Evolutionary conservation across 768 basidiomycete species (phyloP), one percentile per base, ranked within the genome.

Genomic region (Harrya chromipes): DNA sequence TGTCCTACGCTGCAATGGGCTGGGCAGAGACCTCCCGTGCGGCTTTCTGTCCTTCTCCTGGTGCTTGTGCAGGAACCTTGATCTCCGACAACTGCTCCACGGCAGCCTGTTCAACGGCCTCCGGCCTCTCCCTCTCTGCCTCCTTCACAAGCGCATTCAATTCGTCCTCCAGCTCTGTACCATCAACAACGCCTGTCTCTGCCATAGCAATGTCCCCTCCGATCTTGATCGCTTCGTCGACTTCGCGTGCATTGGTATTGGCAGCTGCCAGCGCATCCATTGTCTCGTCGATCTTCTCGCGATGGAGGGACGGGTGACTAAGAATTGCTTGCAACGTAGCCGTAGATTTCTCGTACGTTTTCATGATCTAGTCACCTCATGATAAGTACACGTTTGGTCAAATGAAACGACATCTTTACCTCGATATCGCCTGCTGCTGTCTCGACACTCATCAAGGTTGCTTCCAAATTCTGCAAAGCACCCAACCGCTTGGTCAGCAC

Each of bases 351-450:
- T 90, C 80, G 63, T 95, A 98, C 0, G 84, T 80, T 56, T 80
- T 81, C 81, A 98, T 83, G 43, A 97, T 88, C 91, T 94, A 49
- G 43, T 45, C 17, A 1, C 1, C 12, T 29, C 14, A 16, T 33
- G 14, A 24, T 46, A 21, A 54, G 49, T 43, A 43, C 27, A 3
- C 40, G 3, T 7, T 24, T 34, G 17, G 33, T 43, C 12, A n/a
- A 37, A 47, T 34, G 19, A 38, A 39, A 49, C n/a, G 17, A 23
- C 13, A 27, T 62, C 72, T 37, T 46, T 62, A 94, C 94, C 75
- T 92, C 85, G 11, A 94, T 76, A 66, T 97, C 89, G 3, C 85
- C 86, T 24, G 89, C 89, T n/a, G 94, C 90, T 4, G 84, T 80
- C 69, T 98, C 92, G 6, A 97, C 90, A 39, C 81, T 79, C 39